Conservation (phyloP, 352 stramenopile species). For the Phytopythium litorale region DNA sequence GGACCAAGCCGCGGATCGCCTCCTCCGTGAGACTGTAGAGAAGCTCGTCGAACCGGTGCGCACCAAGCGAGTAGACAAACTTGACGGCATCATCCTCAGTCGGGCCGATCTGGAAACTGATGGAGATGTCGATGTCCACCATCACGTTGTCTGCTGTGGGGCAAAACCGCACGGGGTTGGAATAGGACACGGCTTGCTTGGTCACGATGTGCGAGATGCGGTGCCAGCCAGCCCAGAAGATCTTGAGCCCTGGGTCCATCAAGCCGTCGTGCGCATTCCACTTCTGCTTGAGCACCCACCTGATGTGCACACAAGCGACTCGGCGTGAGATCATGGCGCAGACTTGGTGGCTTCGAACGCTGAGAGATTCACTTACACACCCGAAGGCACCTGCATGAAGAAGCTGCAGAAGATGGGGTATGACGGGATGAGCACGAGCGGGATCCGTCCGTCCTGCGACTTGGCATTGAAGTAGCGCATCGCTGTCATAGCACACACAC, state of each 20-base stretch:
- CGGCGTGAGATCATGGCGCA: background rate
- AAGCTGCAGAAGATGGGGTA: constrained; percentile 52
- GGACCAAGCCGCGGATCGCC: constrained; percentile 72
- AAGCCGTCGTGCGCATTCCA: constrained; percentile 80
- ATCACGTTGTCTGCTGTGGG: constrained; percentile 87
- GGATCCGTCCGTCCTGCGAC: constrained; percentile 46
- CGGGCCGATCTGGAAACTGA: constrained; percentile 85
- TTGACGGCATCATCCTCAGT: constrained; percentile 70
- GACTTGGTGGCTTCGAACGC: background rate
- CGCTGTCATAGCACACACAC: constrained; percentile 20
- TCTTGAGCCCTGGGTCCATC: constrained; percentile 74
- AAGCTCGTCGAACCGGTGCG: constrained; percentile 81
- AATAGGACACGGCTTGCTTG: constrained; percentile 82
- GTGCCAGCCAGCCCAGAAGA: constrained; percentile 76
- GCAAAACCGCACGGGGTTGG: constrained; percentile 63
- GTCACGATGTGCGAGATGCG: constrained; percentile 86
- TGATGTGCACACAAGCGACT: constrained; percentile 5
- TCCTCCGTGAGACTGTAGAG: constrained; percentile 77
- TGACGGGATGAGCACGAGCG: constrained; percentile 54
- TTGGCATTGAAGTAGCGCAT: constrained; percentile 60
- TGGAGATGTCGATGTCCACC: constrained; percentile 87
- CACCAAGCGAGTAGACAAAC: constrained; percentile 84
- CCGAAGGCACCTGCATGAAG: constrained; percentile 62
- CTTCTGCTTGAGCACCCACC: constrained; percentile 81
- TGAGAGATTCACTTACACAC: constrained; percentile 22